These are phyloP conservation scores for Termitomyces sp. DNA, from an alignment of 768 basidiomycete genomes.

Conservation along the genomic window DNA sequence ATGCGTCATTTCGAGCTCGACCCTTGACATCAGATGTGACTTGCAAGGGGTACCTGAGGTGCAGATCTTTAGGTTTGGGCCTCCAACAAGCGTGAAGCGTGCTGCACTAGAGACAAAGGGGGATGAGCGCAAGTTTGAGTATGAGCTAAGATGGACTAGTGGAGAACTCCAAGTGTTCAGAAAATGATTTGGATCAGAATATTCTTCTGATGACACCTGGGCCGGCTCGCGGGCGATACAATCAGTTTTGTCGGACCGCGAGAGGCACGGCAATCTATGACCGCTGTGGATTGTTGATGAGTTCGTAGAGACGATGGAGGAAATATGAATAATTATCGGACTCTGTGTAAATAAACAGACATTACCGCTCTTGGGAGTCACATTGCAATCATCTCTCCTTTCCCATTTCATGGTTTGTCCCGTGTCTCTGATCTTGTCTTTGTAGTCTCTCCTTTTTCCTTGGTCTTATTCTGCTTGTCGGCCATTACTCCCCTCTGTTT, in stretches of 20 bases:
- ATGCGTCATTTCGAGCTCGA: background rate
- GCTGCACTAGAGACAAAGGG: background rate
- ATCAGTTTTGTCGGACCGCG: conserved; percentile 9
- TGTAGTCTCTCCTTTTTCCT: conserved; percentile 16
- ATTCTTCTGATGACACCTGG: background rate
- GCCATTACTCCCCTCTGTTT: conserved; percentile 24
- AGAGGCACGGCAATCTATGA: conserved; percentile 16
- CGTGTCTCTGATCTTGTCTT: conserved; percentile 15
- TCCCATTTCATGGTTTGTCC: conserved; percentile 20
- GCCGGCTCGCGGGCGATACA: background rate
- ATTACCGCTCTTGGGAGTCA: conserved; percentile 6
- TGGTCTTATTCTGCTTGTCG: conserved; percentile 18
- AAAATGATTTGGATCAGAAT: background rate
- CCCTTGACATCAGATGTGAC: conserved; percentile 1
- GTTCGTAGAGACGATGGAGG: background rate
- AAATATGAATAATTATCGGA: background rate
- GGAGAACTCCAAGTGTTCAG: background rate
- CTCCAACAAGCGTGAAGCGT: background rate
- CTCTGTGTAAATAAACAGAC: conserved; percentile 9
- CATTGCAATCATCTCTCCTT: conserved; percentile 11
- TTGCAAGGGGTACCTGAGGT: background rate
- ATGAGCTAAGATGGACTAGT: background rate
- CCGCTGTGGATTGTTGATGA: conserved; percentile 15
- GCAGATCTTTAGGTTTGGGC: background rate
- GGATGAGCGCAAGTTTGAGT: background rate